Evolutionary conservation across 768 basidiomycete species (phyloP).

Genomic region (Pleurotus eryngii): DNA sequence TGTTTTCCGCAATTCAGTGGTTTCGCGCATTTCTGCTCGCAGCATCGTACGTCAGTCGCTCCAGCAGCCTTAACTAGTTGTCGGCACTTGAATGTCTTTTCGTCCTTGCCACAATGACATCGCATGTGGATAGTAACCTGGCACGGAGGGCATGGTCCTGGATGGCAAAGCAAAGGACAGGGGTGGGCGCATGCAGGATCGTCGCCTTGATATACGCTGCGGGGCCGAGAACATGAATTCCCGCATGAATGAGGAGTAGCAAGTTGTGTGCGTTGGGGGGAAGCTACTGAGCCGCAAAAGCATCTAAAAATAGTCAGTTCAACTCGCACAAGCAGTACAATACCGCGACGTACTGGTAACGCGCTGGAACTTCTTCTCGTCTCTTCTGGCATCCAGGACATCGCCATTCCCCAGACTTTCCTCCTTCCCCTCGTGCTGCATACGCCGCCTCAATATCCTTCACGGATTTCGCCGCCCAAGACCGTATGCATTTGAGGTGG

Average conservation of each 20-base stretch:
- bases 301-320: constrained; percentile 46
- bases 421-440: constrained; percentile 61
- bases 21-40: constrained; percentile 40
- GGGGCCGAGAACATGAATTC: constrained; percentile 58
- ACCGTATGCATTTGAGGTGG: constrained; percentile 84
- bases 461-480: constrained; percentile 85
- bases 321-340: neutral
- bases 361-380: constrained; percentile 59
- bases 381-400: constrained; percentile 92
- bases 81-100: constrained; percentile 24
- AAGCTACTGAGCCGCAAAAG: constrained; percentile 74
- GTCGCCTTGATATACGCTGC: constrained; percentile 16
- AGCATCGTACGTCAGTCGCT: constrained; percentile 32
- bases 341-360: constrained; percentile 51
- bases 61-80: constrained; percentile 58
- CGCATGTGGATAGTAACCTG: constrained; percentile 69
- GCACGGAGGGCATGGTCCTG: constrained; percentile 96
- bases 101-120: constrained; percentile 76
- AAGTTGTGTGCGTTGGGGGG: constrained; percentile 68
- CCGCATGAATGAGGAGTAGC: constrained; percentile 79
- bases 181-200: constrained; percentile 68
- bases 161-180: constrained; percentile 85
- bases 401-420: constrained; percentile 76
- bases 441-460: constrained; percentile 72
- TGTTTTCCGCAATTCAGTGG: constrained; percentile 72